Base-by-base conservation (phyloP, 805 yeast species). In the Schizosaccharomyces cryophilus region DNA sequence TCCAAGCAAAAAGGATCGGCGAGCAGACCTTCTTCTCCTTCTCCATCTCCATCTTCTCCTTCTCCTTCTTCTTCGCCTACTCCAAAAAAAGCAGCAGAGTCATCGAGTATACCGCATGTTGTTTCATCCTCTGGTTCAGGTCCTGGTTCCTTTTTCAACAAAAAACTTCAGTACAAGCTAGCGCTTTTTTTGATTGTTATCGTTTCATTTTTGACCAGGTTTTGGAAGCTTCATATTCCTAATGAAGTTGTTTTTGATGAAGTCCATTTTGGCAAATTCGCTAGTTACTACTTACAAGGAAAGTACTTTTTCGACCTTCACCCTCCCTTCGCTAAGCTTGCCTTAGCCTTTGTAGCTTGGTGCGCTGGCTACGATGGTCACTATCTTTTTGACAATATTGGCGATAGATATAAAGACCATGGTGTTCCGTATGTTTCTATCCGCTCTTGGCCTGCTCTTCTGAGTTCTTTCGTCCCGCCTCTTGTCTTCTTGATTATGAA, bases 241-340 rank as follows among this genome's bases (percentile, higher is more conserved):
- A 75, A 78, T 62, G 76, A 78, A 62, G 96, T 93, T 38, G 93
- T 93, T 15, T 74, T 69, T 72, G 77, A 69, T 66, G 75, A 74
- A 66, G 77, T 75, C 47, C 77, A 74, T 63, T 90, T 74, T 63
- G 77, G 77, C 58, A 74, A 74, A 66, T 74, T 74, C 63, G 77
- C 77, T 26, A 67, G 70, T 26, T 72, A 70, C 38, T 90, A 90
- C 71, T 73, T 90, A 63, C 85, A 90, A 71, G 78, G 95, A 64
- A 84, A 95, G 0, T 93, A 86, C 71, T 93, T 87, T 71, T 93
- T 93, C 68, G 99, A 93, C 73, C 81, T 93, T 61, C 99, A 93
- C 73, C 99, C 99, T 9, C 99, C 99, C 26, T 87, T 93, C 72
- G 98, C 95, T 61, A 93, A 93, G 71, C 76, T 93, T 70, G 76